Conservation (phyloP, 2,329 filamentous ascomycete genomes). For the Aspergillus neotritici region DNA sequence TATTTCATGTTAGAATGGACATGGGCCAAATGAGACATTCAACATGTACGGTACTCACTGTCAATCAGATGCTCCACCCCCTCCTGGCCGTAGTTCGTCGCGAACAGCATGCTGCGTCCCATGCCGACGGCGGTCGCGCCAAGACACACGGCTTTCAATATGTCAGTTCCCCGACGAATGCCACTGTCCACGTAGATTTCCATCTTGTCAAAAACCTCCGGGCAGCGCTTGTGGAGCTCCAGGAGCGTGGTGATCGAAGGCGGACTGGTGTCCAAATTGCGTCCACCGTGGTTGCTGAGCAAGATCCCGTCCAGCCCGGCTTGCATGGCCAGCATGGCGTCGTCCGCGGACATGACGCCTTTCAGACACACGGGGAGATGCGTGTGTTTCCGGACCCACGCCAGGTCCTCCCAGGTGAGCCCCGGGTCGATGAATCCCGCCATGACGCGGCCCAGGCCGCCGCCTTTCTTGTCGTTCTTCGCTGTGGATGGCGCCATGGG, state of each 20-base stretch:
- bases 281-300: conserved; percentile 55
- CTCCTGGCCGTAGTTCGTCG: conserved; percentile 50
- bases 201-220: conserved; percentile 46
- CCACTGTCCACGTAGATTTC: conserved; percentile 53
- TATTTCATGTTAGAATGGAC: conserved; percentile 12
- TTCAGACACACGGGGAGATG: conserved; percentile 53
- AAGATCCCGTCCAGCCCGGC: conserved; percentile 51
- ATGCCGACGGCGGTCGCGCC: conserved; percentile 52
- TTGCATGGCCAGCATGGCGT: conserved; percentile 48
- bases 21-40: background rate
- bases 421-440: conserved; percentile 48
- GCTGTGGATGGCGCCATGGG: conserved; percentile 42
- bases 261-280: conserved; percentile 49
- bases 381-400: conserved; percentile 47
- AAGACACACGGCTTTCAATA: conserved; percentile 50
- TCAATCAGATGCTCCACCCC: conserved; percentile 52
- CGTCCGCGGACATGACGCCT: conserved; percentile 52
- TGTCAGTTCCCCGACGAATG: conserved; percentile 49
- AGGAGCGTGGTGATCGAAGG: conserved; percentile 49
- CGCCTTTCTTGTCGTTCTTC: conserved; percentile 49
- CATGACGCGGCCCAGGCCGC: conserved; percentile 50
- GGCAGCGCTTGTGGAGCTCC: conserved; percentile 48
- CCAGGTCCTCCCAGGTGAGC: conserved; percentile 50
- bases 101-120: conserved; percentile 50
- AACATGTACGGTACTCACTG: conserved; percentile 40